Base-by-base conservation (phyloP, 805 yeast genomes). In the Saccharomycopsis sp. region DNA sequence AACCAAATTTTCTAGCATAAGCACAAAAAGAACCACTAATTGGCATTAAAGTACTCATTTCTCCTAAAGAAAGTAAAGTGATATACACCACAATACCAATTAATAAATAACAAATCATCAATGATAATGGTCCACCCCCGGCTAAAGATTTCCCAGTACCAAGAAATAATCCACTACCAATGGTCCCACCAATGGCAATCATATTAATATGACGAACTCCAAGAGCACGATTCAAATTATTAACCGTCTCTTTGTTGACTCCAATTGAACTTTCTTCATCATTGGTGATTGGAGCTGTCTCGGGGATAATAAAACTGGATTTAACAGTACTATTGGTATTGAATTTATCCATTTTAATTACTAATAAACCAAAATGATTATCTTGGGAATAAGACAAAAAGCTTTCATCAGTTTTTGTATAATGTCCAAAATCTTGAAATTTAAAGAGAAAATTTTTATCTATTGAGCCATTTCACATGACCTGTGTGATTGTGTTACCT, bases 1-100 rank as follows among this genome's bases (percentile, higher is more conserved):
- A 73, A 25, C 78, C 57, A 63, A 78, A 80, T 50, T 80, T 65
- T 5, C 79, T 64, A 17, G 78, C 69, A 55, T 79, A 80, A 35
- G 76, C 81, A 21, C 81, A 72, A 59, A 80, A 77, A 0, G 86
- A 77, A 1, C 76, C 66, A 4, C 79, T 63, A 56, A 34, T 70
- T 6, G 88, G 88, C 14, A 80, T 75, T 49, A 69, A 76, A 8
- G 87, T 79, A 37, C 87, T 86, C 88, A 81, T 78, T 58, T 81
- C 89, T 52, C 87, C 88, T 42, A 81, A 61, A 3, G 80, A 70
- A 54, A 79, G 57, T 70, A 74, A 68, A 9, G 76, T 74, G 46
- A 67, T 54, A 48, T 68, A 74, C 3, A 73, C 75, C 39, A 74
- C 60, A 9, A 61, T 45, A 18, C 77, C 79, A 44, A 74, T 64